phyloP scores from a whole-genome alignment of 2,329 filamentous ascomycete species.

The Fusarium beomiforme region DNA sequence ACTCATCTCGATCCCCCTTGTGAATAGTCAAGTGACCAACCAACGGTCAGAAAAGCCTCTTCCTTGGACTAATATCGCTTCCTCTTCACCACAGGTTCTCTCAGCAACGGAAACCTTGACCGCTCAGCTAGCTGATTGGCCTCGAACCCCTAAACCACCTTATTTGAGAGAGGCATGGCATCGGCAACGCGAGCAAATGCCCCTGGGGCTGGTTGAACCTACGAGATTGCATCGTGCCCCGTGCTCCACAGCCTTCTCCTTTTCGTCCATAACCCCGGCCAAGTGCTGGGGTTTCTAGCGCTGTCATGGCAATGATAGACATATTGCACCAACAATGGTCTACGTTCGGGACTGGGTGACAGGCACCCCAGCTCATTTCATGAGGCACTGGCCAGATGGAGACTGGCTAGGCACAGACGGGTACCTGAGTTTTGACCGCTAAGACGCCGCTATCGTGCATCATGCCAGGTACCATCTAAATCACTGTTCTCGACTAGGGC shows the following conservation, averaged over 20 bases:
- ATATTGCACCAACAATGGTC: conserved; percentile 41
- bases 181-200: conserved; percentile 16
- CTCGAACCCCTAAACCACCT: not conserved
- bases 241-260: conserved; percentile 43
- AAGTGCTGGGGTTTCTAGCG: conserved; percentile 16
- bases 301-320: conserved; percentile 35
- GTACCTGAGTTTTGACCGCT: conserved; percentile 34
- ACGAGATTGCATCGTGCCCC: conserved; percentile 42
- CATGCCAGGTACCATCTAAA: conserved; percentile 33
- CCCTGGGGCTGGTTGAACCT: conserved; percentile 30
- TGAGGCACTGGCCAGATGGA: conserved; percentile 23
- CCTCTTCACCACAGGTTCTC: conserved; percentile 4
- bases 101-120: conserved; percentile 13
- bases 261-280: conserved; percentile 28
- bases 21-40: conserved; percentile 29
- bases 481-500: conserved; percentile 32
- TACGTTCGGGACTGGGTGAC: conserved; percentile 32
- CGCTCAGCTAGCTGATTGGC: conserved; percentile 30
- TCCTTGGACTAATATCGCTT: conserved; percentile 41
- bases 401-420: conserved; percentile 8
- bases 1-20: conserved; percentile 18
- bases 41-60: conserved; percentile 13
- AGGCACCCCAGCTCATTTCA: conserved; percentile 32
- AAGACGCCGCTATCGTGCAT: conserved; percentile 16
- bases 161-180: conserved; percentile 20